Conservation (phyloP, 2,329 filamentous ascomycete species). For the Daldinia sp. region DNA sequence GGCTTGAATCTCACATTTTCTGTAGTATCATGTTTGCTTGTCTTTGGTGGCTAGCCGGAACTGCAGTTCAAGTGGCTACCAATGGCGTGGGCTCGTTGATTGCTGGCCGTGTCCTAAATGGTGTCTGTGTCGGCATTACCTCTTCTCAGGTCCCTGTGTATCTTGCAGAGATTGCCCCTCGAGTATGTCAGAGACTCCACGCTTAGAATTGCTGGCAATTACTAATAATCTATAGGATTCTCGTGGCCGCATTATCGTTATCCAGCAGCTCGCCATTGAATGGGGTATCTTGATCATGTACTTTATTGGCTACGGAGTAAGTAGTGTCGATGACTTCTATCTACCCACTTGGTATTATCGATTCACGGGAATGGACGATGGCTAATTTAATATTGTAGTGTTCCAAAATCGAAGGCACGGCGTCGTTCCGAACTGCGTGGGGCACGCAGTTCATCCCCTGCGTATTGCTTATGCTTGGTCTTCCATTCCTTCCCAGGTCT, state of each 20-base stretch:
- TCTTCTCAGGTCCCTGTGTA: conserved; percentile 77
- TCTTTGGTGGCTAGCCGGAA: conserved; percentile 67
- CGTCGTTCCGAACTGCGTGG: conserved; percentile 74
- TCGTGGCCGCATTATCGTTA: conserved; percentile 75
- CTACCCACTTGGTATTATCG: background rate
- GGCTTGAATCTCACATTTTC: conserved; percentile 27
- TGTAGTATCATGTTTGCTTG: conserved; percentile 59
- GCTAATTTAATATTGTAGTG: conserved; percentile 44
- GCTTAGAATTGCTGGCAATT: background rate
- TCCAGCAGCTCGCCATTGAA: conserved; percentile 81
- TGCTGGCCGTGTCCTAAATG: conserved; percentile 70
- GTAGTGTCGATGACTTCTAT: background rate
- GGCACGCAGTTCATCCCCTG: conserved; percentile 73
- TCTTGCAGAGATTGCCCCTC: conserved; percentile 72
- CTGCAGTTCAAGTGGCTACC: conserved; percentile 69
- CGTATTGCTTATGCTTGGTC: conserved; percentile 66
- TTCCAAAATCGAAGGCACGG: conserved; percentile 68
- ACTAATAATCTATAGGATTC: conserved; percentile 52
- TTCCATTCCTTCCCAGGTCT: conserved; percentile 72
- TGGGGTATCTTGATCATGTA: conserved; percentile 79
- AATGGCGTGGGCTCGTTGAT: conserved; percentile 68
- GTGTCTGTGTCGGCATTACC: conserved; percentile 74
- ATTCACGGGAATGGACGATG: background rate
- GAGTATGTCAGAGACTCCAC: conserved; percentile 40
- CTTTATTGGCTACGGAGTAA: conserved; percentile 71